These are phyloP conservation scores for Beta lomatogona DNA, from an alignment of 179 eudicot genomes.

Conservation along the genomic window DNA sequence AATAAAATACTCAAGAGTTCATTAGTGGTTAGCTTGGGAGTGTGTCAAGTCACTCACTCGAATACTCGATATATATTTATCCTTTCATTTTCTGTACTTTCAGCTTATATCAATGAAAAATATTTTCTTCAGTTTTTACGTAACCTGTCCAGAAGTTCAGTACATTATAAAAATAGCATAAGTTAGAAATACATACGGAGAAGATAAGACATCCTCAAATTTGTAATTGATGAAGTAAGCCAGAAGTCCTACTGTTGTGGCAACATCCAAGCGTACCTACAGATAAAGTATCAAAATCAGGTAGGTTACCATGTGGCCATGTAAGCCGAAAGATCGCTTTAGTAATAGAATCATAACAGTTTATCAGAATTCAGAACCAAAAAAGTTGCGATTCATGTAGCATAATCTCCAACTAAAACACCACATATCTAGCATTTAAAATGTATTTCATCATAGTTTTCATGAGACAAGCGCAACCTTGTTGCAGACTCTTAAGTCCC, in stretches of 20 bases:
- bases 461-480: not conserved
- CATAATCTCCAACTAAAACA: not conserved
- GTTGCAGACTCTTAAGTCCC: not conserved
- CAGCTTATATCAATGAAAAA: too few species aligned
- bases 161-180: not conserved
- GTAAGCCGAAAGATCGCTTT: not conserved
- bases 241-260: conserved; percentile 81
- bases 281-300: conserved; percentile 27
- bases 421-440: not conserved
- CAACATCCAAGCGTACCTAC: conserved; percentile 92
- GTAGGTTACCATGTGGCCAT: not conserved
- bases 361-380: not conserved
- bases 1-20: too few species aligned
- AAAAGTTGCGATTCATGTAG: not conserved
- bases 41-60: too few species aligned
- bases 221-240: conserved; percentile 89
- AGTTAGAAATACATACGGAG: conserved; percentile 66
- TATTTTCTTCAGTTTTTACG: too few species aligned
- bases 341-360: too few species aligned
- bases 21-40: too few species aligned
- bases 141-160: too few species aligned
- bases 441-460: not conserved
- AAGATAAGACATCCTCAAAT: conserved; percentile 69
- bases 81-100: too few species aligned
- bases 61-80: too few species aligned